Conservation (phyloP, 768 basidiomycete species). For the Flagelloscypha sp. region DNA sequence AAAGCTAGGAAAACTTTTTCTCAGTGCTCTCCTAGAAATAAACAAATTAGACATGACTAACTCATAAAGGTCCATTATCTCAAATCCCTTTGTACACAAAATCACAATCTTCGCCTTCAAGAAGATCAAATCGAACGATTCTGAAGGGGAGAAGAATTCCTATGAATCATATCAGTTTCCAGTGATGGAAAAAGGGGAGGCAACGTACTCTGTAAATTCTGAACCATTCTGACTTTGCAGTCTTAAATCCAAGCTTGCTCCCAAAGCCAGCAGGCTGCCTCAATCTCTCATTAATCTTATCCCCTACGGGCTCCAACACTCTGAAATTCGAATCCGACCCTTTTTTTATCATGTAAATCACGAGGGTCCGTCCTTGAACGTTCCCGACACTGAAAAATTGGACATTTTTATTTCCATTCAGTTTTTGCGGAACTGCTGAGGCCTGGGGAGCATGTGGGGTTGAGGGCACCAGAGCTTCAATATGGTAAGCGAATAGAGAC, state of each 20-base stretch:
- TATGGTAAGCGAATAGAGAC: constrained; percentile 62
- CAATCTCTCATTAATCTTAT: constrained; percentile 45
- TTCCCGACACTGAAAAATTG: constrained; percentile 68
- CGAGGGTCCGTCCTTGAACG: constrained; percentile 53
- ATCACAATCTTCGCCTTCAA: constrained; percentile 65
- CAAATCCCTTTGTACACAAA: constrained; percentile 63
- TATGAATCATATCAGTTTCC: constrained; percentile 12
- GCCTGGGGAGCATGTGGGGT: constrained; percentile 41
- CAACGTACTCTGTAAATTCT: constrained; percentile 48
- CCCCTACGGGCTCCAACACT: constrained; percentile 64
- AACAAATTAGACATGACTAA: constrained; percentile 20
- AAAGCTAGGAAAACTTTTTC: constrained; percentile 27
- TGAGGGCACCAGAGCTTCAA: constrained; percentile 68
- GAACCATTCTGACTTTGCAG: constrained; percentile 64
- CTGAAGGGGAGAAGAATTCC: constrained; percentile 65
- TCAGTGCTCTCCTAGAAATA: constrained; percentile 1
- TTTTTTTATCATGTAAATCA: constrained; percentile 76
- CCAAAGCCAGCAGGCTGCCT: constrained; percentile 41
- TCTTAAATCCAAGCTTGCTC: constrained; percentile 43
- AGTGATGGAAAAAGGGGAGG: background rate
- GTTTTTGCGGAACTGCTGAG: constrained; percentile 54
- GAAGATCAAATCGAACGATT: constrained; percentile 58
- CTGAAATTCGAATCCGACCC: constrained; percentile 59
- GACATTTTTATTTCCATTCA: constrained; percentile 63
- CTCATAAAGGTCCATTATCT: constrained; percentile 75